Base-by-base conservation (phyloP, 768 basidiomycete species). In the Podaxis mareebaensis region DNA sequence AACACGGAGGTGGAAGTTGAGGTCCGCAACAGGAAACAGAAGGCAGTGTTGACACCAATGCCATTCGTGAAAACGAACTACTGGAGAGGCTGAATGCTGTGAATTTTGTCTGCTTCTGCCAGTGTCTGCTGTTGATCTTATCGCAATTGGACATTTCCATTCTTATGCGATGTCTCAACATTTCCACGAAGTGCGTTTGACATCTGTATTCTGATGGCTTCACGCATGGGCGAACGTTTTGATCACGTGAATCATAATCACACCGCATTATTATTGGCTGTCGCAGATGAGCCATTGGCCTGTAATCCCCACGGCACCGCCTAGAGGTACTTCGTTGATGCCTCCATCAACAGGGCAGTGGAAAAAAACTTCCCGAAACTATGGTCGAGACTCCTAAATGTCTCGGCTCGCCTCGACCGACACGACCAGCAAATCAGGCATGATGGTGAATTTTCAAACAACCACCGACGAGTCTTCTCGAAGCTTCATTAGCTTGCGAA, bases 41-140 rank as follows among this genome's bases (percentile, higher is more conserved):
- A 85, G 67, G 95, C 90, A 0, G 78, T 85, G 10, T 78, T 98
- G 33, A 85, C 85, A 4, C 81, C 86, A 0, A 93, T 98, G 93
- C 96, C 97, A 15, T 99, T 97, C 70, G 81, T 92, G 15, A 86
- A 88, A 69, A 78, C 92, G 15, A 88, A 85, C 64, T 99, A 98
- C 73, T 97, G 82, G 79, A 79, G 91, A 63, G 92, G 91, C 10
- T 72, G 58, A 67, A 57, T 22, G 10, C 17, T 13, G 15, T 20
- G 33, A n/a, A 7, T 53, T 53, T 15, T 57, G 13, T 28, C 26
- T 24, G 7, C 38, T n/a, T 46, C 20, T 7, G 15, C 20, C 44
- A 20, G 44, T 46, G 20, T 17, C 44, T 46, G 17, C 7, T 46
- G 15, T 17, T 20, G n/a, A 20, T 46, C n/a, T 20, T 20, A 22